These are phyloP conservation scores for Penicillium thymicola DNA, from an alignment of 2,329 filamentous ascomycete genomes.

Conservation along the genomic window DNA sequence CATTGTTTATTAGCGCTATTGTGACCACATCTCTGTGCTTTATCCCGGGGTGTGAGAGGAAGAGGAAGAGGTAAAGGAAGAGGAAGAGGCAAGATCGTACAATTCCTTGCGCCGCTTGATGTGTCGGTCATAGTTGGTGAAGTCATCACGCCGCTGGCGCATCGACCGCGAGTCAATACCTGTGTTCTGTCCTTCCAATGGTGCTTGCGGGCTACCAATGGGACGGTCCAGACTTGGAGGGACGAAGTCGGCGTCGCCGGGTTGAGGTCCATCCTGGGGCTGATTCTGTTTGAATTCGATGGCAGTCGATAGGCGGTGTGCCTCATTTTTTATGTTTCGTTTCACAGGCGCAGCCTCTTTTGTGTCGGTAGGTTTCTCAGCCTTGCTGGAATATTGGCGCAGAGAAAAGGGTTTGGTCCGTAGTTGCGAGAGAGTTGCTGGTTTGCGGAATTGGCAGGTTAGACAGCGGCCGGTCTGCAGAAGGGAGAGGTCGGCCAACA, in stretches of 20 bases:
- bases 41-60: no score
- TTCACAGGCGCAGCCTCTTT: neutral
- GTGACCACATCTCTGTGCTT: neutral
- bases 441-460: conserved; percentile 35
- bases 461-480: conserved; percentile 33
- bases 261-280: conserved; percentile 19
- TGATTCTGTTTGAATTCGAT: conserved; percentile 32
- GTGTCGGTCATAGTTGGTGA: conserved; percentile 82
- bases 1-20: conserved; percentile 3
- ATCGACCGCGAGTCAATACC: conserved; percentile 68
- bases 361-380: neutral
- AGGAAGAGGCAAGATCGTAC: conserved; percentile 45
- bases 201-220: conserved; percentile 75
- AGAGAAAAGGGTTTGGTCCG: conserved; percentile 19
- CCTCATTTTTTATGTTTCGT: neutral
- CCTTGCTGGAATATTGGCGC: conserved; percentile 31
- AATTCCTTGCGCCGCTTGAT: conserved; percentile 70
- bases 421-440: conserved; percentile 16
- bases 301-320: conserved; percentile 8
- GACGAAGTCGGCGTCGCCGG: conserved; percentile 45
- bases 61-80: neutral
- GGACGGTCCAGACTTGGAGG: conserved; percentile 63
- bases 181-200: conserved; percentile 74
- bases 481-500: conserved; percentile 23
- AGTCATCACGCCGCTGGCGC: conserved; percentile 70